Base-by-base conservation (phyloP, 257 asterid species). In the Solanum lycopersicoides region DNA sequence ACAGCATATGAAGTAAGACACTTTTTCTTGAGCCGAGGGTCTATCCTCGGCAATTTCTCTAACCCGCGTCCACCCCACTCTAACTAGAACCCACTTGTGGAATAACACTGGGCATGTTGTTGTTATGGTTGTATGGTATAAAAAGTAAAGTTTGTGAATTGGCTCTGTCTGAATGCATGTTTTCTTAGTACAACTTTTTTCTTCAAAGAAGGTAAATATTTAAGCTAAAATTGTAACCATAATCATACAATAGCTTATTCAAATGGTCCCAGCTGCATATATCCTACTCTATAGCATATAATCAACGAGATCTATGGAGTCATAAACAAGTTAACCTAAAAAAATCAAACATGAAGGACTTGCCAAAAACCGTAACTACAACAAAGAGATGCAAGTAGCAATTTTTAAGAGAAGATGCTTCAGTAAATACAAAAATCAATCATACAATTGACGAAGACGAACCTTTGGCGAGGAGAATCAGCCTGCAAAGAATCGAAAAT, bases 391-490 rank as follows among this genome's bases (percentile, higher is more conserved):
- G 42, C 84, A 45, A 45, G 42, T 47, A 30, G 2, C 68, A 80
- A 80, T 30, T 47, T 80, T 16, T 77, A 41, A 42, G 60, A 76
- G 59, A 53, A 76, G 60, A 45, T 44, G 41, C 6, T 77, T 79
- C 37, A 77, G 44, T 21, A 79, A 79, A 79, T 25, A 79, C 20
- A 16, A 79, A 42, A 25, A 9, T n/a, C 25, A 79, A n/a, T 44
- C 45, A 69, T 8, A 34, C 34, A 71, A 72, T 63, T 12, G 23
- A n/a, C 32, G 63, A 34, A 73, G 16, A 14, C 82, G 13, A 32
- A 86, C 88, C 88, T 73, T 73, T 34, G 75, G 83, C 84, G 88
- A 34, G 88, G 88, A 86, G 84, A 86, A 86, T 86, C 83, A 34
- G 59, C 87, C 87, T 86, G 87, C 73, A 28, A 47, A 72, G 32